Percentiles rank a stretch among this genome's conserved stretches.
These are phyloP conservation scores for Colletotrichum sp. DNA, from an alignment of 2,329 filamentous ascomycete species.

Conservation along the genomic window DNA sequence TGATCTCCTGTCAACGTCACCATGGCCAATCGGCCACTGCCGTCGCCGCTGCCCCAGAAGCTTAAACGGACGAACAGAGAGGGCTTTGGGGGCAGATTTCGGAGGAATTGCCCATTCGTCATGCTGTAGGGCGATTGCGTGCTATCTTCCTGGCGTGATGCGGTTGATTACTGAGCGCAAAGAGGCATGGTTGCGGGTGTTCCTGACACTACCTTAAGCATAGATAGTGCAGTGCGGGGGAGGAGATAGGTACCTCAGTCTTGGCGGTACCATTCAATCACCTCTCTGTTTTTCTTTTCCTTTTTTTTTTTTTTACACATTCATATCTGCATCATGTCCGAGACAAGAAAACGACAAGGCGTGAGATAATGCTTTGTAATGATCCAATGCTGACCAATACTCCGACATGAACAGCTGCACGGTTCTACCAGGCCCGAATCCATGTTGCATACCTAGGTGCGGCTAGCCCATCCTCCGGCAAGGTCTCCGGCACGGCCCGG, in stretches of 20 bases:
- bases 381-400: neutral
- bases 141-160: neutral
- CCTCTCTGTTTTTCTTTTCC: neutral
- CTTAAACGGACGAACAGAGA: neutral
- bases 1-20: neutral
- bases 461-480: neutral
- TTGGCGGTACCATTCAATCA: neutral
- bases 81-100: neutral
- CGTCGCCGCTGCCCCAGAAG: neutral
- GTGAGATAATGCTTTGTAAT: neutral
- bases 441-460: neutral
- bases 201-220: neutral
- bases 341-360: neutral
- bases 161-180: neutral
- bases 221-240: neutral
- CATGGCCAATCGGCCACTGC: neutral
- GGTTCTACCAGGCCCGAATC: neutral
- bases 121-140: neutral
- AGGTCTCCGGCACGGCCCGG: neutral
- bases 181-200: neutral
- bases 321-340: neutral
- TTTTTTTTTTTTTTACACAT: rapidly evolving
- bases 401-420: neutral
- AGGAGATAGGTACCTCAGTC: neutral
- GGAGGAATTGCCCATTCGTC: neutral